Evolutionary conservation across 164 flowering plant genomes (phyloP).

Genomic region (Macadamia integrifolia): DNA sequence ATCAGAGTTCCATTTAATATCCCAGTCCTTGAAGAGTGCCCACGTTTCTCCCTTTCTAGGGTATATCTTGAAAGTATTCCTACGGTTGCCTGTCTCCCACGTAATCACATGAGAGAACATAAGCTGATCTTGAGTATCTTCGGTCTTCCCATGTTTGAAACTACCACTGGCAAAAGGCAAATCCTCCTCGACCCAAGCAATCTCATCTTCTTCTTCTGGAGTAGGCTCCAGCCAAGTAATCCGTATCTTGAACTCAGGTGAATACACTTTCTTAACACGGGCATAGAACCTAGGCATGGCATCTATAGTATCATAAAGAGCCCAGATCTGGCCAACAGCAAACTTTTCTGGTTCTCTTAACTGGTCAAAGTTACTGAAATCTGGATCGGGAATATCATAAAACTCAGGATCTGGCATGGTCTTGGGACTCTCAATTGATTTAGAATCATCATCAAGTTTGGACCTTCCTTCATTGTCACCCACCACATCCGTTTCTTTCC

Average conservation of each 20-base stretch:
- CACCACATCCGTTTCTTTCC: conserved; percentile 5
- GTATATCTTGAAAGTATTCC: conserved; percentile 24
- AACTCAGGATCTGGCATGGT: conserved; percentile 14
- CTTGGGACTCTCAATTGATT: conserved; percentile 2
- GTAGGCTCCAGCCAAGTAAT: conserved; percentile 77
- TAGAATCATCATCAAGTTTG: conserved; percentile 1
- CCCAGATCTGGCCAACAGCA: conserved; percentile 71
- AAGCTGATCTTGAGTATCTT: conserved; percentile 23
- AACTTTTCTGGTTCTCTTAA: conserved; percentile 40
- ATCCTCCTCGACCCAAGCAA: conserved; percentile 32
- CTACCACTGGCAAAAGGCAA: conserved; percentile 73
- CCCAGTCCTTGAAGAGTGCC: conserved; percentile 80
- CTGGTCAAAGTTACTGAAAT: conserved; percentile 62
- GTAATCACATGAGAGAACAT: conserved; percentile 60
- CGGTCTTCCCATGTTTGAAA: conserved; percentile 35
- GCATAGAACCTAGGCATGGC: conserved; percentile 96
- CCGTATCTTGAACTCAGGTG: conserved; percentile 43
- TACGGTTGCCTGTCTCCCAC: conserved; percentile 25
- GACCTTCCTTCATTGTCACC: conserved; percentile 1
- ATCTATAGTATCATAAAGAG: conserved; percentile 60
- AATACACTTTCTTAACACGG: conserved; percentile 36
- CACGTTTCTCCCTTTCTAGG: conserved; percentile 76
- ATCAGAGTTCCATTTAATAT: conserved; percentile 38
- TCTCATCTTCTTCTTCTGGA: conserved; percentile 35
- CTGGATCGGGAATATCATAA: conserved; percentile 45